These are phyloP conservation scores for Arabidopsis arenosa DNA, from an alignment of 345 rosid species.

Conservation along the genomic window DNA sequence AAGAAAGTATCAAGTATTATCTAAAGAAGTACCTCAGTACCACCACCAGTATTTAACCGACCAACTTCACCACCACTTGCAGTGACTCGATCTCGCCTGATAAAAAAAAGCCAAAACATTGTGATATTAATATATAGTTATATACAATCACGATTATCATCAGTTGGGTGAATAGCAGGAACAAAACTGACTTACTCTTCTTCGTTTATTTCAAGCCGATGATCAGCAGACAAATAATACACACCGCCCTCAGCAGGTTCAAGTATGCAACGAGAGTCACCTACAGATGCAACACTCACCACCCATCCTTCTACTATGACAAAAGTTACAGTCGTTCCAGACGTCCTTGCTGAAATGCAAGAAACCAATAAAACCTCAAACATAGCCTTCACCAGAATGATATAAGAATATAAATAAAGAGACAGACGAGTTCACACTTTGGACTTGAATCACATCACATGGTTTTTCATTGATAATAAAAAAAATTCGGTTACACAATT, in stretches of 20 bases:
- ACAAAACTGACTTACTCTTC: constrained; percentile 74
- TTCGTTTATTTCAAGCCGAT: constrained; percentile 90
- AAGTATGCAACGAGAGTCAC: constrained; percentile 96
- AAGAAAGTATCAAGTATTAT: constrained; percentile 8
- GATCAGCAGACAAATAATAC: constrained; percentile 93
- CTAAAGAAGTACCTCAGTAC: constrained; percentile 77
- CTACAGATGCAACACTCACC: constrained; percentile 96
- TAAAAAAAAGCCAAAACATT: constrained; percentile 28
- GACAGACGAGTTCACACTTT: neutral
- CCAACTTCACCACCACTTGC: constrained; percentile 99
- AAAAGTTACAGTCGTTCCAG: constrained; percentile 96
- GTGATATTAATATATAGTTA: no score
- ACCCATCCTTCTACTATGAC: constrained; percentile 92
- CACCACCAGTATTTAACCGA: constrained; percentile 95
- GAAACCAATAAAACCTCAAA: constrained; percentile 32
- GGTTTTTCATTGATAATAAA: neutral
- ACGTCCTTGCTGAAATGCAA: constrained; percentile 69
- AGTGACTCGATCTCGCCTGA: constrained; percentile 89
- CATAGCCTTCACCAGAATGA: constrained; percentile 34
- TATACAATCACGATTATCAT: constrained; percentile 13
- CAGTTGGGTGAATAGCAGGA: constrained; percentile 8
- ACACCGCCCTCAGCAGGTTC: constrained; percentile 95
- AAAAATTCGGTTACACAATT: neutral
- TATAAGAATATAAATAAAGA: neutral
- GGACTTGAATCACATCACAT: neutral